A percentile compares a stretch with the other conserved stretches of the same genome.
Conservation (phyloP, 441 rosid species). For the Pelargonium cotyledonis region DNA sequence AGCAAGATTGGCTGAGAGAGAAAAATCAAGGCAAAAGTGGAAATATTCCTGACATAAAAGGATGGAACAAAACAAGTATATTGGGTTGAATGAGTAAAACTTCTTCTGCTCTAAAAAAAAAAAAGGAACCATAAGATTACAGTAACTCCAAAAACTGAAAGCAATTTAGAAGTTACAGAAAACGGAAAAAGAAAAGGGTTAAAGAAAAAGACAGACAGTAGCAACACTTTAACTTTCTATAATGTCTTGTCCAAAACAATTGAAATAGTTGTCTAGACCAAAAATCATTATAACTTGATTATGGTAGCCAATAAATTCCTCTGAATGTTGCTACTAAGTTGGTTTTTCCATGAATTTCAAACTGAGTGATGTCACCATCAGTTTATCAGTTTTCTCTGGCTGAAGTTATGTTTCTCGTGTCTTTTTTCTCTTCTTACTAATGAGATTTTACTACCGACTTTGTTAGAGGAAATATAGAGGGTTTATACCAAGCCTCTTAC, state of each 20-base stretch:
- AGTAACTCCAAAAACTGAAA: neutral
- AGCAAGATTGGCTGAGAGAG: neutral
- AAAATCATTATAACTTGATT: conserved; percentile 1
- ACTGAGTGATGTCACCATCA: neutral
- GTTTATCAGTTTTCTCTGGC: neutral
- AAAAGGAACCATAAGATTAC: neutral
- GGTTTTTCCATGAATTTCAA: neutral
- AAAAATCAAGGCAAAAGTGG: neutral
- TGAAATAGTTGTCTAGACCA: neutral
- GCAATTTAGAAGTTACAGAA: neutral
- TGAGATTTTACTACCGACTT: too few species aligned
- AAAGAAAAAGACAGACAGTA: neutral
- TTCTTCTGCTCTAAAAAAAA: neutral
- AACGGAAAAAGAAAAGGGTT: neutral
- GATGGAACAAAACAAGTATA: neutral
- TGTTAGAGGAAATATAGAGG: neutral
- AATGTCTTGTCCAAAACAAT: neutral
- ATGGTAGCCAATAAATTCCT: neutral
- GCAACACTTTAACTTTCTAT: conserved; percentile 4
- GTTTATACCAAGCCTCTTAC: neutral
- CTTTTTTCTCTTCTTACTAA: too few species aligned
- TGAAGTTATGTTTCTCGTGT: neutral
- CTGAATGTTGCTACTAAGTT: neutral
- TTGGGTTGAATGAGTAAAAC: neutral
- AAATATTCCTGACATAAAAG: conserved; percentile 1